Conservation (phyloP, 768 basidiomycete genomes). For the Tulasnella sp. region DNA sequence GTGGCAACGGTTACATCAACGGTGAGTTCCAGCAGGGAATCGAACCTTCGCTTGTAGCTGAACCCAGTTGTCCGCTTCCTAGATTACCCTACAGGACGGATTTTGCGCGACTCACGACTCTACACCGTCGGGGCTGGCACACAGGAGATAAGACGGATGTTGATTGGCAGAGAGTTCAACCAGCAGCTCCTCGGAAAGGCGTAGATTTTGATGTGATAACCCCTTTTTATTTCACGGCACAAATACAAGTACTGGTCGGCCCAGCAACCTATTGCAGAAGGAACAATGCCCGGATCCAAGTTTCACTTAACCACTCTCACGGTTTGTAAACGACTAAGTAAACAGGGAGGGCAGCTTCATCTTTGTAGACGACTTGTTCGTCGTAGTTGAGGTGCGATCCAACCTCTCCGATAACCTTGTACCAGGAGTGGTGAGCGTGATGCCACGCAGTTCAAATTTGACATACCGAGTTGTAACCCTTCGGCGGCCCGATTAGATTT, state of each 20-base stretch:
- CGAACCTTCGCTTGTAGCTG: background rate
- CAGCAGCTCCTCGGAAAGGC: slow-evolving; percentile 35
- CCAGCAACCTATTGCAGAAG: too few relatives aligned
- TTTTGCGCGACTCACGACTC: slow-evolving; percentile 77
- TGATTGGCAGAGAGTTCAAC: slow-evolving; percentile 91
- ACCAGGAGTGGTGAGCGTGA: background rate
- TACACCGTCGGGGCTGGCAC: slow-evolving; percentile 97
- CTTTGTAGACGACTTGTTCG: slow-evolving; percentile 1
- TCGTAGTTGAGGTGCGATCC: slow-evolving; percentile 1
- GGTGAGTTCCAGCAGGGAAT: slow-evolving; percentile 39
- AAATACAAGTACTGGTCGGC: too few relatives aligned
- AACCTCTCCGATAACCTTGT: background rate
- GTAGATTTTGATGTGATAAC: background rate
- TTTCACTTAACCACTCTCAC: too few relatives aligned
- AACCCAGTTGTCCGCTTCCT: slow-evolving; percentile 11
- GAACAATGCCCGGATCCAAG: too few relatives aligned
- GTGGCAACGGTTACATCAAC: slow-evolving; percentile 94
- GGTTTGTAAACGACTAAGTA: background rate
- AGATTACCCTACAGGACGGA: slow-evolving; percentile 88
- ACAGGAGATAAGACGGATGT: slow-evolving; percentile 89
- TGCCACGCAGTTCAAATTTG: too few relatives aligned
- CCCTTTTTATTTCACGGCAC: too few relatives aligned
- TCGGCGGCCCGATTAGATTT: background rate
- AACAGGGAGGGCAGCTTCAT: background rate
- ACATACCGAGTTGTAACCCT: background rate